Evolutionary conservation across 129 eudicot genomes (phyloP), one percentile per base, ranked within the genome.

Genomic region (Artemisia tridentata): DNA sequence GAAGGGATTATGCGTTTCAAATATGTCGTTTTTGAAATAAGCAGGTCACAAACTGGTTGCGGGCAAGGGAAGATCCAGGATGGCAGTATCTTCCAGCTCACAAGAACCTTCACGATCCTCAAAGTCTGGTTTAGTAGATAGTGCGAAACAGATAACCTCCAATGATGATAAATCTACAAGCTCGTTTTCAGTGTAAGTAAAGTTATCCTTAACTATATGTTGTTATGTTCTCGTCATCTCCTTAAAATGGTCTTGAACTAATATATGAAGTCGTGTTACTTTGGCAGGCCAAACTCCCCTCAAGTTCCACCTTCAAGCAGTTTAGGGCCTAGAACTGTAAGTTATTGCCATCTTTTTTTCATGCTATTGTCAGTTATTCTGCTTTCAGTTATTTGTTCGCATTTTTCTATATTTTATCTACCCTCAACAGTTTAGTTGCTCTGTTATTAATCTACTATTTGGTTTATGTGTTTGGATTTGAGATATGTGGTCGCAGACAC

Each of bases 101-200:
- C 4, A 31, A 31, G 38, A 31, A 31, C 5, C 5, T 31, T 31
- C 6, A 31, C 38, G 58, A 62, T 71, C 82, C 43, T 76, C 75
- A 17, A 58, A 21, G 48, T 43, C 71, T 72, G 80, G 69, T 60
- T 68, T 72, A 19, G 67, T 49, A 19, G 78, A 75, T 53, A 60
- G n/a, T 68, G 81, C 75, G 56, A 79, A 78, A 72, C 78, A 34
- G 10, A 63, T 54, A 10, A 65, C 18, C 53, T 45, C 81, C 34
- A 80, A 81, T 66, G 84, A 66, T 65, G 80, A 57, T 17, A 29
- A 63, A 54, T 64, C 85, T 82, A 72, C 81, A 45, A 52, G 72
- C 25, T 52, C 74, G 25, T 55, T 80, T 41, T 68, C 80, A 19
- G 86, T 63, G 96, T 89, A 84, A 50, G 87, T 31, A 64, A 47